Conservation (phyloP, 73 alveolate genomes). For the Symbiodinium pilosum region DNA sequence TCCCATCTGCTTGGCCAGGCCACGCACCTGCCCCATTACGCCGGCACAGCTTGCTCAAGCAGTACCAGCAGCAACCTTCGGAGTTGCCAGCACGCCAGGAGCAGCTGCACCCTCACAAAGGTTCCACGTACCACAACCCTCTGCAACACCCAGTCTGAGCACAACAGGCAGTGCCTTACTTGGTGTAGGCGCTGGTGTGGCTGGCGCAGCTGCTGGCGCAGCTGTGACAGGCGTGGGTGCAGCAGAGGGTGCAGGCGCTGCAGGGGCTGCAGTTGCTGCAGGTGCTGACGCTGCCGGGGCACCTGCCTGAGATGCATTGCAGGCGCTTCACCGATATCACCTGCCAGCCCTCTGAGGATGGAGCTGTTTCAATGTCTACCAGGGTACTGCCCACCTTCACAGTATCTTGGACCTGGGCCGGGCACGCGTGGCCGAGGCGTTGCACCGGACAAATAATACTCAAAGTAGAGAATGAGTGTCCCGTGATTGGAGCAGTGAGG, state of each 20-base stretch:
- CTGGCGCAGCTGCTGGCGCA: background rate
- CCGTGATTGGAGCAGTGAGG: too few relatives aligned
- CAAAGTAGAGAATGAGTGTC: background rate
- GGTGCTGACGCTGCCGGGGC: background rate
- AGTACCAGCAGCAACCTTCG: conserved; percentile 4
- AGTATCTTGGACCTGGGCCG: conserved; percentile 9
- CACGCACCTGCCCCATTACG: conserved; percentile 31
- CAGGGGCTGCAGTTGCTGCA: background rate
- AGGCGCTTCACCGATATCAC: too few relatives aligned
- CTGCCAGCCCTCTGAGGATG: background rate
- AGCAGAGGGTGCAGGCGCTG: background rate
- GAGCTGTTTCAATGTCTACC: background rate
- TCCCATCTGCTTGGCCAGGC: conserved; percentile 76
- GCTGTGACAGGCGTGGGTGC: background rate
- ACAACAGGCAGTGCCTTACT: too few relatives aligned
- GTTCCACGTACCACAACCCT: background rate
- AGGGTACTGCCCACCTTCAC: conserved; percentile 7
- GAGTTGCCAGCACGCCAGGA: conserved; percentile 80
- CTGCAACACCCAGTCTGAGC: background rate
- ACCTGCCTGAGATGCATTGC: too few relatives aligned
- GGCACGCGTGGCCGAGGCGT: too few relatives aligned
- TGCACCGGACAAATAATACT: background rate
- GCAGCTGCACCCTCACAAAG: conserved; percentile 21
- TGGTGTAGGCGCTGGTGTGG: too few relatives aligned
- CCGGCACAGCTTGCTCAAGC: background rate